These are phyloP conservation scores for Thraustochytrium striatum DNA, from an alignment of 352 stramenopile genomes.

Conservation along the genomic window DNA sequence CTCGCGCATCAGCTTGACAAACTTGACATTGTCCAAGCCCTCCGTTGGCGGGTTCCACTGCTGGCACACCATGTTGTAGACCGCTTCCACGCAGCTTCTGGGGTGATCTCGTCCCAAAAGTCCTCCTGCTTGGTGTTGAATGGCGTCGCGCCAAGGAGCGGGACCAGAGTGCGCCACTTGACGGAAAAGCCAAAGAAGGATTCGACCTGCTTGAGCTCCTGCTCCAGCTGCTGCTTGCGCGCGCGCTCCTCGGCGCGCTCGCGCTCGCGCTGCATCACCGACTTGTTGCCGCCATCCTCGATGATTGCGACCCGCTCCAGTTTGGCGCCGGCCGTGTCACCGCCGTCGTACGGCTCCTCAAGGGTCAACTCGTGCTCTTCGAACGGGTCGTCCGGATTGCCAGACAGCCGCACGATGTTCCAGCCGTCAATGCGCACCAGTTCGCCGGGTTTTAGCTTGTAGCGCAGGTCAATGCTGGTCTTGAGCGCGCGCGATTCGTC, in stretches of 20 bases:
- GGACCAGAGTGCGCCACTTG: conserved; percentile 25
- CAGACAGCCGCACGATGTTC: conserved; percentile 1
- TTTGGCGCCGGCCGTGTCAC: not conserved
- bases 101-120: conserved; percentile 24
- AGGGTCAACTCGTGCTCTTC: conserved; percentile 19
- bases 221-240: conserved; percentile 8
- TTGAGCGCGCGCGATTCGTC: not conserved
- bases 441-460: conserved; percentile 14
- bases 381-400: conserved; percentile 22
- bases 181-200: conserved; percentile 22
- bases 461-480: conserved; percentile 2
- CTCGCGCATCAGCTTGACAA: conserved; percentile 27
- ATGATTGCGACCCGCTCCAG: conserved; percentile 18
- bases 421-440: not conserved
- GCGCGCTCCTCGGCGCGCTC: conserved; percentile 2
- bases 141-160: conserved; percentile 8
- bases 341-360: not conserved
- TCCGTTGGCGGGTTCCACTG: conserved; percentile 30
- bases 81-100: not conserved
- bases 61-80: conserved; percentile 27
- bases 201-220: conserved; percentile 14
- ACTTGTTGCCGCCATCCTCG: conserved; percentile 5
- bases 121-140: conserved; percentile 30
- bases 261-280: conserved; percentile 19
- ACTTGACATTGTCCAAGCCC: conserved; percentile 42